phyloP scores from a whole-genome alignment of 169 alveolate species.

The Besnoitia besnoiti region DNA sequence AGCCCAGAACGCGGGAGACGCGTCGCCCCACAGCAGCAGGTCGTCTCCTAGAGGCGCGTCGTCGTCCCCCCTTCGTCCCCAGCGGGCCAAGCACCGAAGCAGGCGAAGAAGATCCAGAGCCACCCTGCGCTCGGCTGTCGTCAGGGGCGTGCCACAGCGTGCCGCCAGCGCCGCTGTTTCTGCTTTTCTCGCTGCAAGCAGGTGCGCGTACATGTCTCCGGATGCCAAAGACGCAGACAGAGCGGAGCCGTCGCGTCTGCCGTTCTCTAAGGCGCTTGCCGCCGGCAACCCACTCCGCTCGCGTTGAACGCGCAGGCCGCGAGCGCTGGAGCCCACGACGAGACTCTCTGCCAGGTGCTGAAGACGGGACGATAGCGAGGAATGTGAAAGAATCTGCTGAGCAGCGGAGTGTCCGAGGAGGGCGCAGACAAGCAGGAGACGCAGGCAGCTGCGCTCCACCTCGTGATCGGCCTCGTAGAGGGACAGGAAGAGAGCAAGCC shows the following conservation, averaged over 20 bases:
- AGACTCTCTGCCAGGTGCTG: neutral
- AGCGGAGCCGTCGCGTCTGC: neutral
- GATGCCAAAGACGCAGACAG: neutral
- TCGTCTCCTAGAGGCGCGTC: neutral
- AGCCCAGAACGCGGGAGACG: neutral
- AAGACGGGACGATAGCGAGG: neutral
- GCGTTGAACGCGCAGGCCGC: conserved; percentile 2
- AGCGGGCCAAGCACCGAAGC: neutral
- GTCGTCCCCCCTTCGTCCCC: neutral
- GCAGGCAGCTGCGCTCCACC: conserved; percentile 14
- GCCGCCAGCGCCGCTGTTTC: neutral
- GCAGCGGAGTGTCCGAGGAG: neutral
- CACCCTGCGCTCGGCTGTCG: neutral
- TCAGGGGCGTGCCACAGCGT: neutral
- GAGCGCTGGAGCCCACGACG: conserved; percentile 14
- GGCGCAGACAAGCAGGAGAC: neutral
- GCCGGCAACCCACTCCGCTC: neutral
- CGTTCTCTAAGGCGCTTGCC: neutral
- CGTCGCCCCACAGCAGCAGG: neutral
- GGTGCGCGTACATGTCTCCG: neutral
- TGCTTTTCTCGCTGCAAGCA: neutral
- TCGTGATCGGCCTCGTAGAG: neutral
- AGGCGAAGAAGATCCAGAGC: neutral
- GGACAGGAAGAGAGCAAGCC: neutral
- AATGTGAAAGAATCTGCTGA: neutral